Base-by-base conservation (phyloP, 306 rosid genomes). In the Vachellia collinsii region DNA sequence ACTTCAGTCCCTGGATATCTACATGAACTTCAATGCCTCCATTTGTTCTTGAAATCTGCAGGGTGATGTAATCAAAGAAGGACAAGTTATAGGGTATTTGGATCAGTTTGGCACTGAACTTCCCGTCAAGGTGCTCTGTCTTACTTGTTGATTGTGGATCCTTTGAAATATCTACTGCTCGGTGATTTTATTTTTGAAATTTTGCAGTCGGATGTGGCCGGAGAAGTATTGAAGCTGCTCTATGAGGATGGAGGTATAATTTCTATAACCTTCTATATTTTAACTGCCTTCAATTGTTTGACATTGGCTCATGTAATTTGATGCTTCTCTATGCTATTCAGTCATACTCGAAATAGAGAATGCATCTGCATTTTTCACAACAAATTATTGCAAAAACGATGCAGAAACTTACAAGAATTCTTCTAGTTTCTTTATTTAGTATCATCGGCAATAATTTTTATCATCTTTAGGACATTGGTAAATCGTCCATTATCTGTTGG, bases 191-290 rank as follows among this genome's bases (percentile, higher is more conserved):
- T 80, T 81, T 83, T 76, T 83, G 56, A 74, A 85, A 71, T 90
- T 25, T 77, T 84, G 93, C 97, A 96, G 99, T 82, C 99, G 8
- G 93, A 92, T 73, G 94, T 88, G 22, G 92, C 89, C 23, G 99
- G 99, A 79, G 97, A 93, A 96, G 89, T 93, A 75, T 84, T 96
- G 75, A 93, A 83, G 97, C 65, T 96, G 84, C 98, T 96, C 79
- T 91, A 90, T 79, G 79, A 80, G 58, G 99, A 96, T 17, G 99
- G 97, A 89, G 99, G 99, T 96, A 93, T 77, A 62, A 71, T 70
- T 37, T 65, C 81, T 62, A n/a, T 61, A 69, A 74, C 74, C 79
- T 72, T 51, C 41, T 54, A 68, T 29, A 53, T 78, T 11, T 56
- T 75, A 13, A 64, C 13, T 62, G 47, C 34, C 47, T 39, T 64